Evolutionary conservation across 495 filamentous ascomycete genomes (phyloP), one percentile per base, ranked within the genome.

Genomic region (Xylaria castorea): DNA sequence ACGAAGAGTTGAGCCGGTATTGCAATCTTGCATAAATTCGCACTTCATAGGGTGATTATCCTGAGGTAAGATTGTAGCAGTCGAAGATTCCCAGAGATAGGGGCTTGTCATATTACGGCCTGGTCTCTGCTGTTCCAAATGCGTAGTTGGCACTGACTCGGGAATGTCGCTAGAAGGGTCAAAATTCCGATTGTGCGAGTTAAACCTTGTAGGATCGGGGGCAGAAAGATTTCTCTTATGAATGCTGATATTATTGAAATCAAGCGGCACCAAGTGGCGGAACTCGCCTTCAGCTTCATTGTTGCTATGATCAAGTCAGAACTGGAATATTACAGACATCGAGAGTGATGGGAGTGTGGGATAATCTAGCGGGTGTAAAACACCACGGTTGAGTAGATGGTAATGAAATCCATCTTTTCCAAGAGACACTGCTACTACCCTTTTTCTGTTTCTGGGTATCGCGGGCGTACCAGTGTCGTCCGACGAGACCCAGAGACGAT

Each of bases 1-100:
- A 44, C 94, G 88, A 25, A 83, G 81, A 9, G 80, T 81, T 16
- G 84, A 85, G 18, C 81, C 82, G 1, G 87, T 89, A n/a, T 84
- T 80, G 74, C 89, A 90, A 63, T 83, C 75, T 0, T 81, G 82
- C 78, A 83, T 77, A 63, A 83, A 84, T 5, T 50, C 20, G 66
- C 32, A 58, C 34, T 38, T 61, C 58, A 61, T 38, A 22, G 34
- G 58, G 7, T 60, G 55, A 1, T 38, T 32, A 2, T 40, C 58
- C 7, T 61, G 58, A 38, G 34, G 66, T 32, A 36, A 25, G 9
- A 38, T 9, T 12, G 58, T 12, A 9, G 34, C 20, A n/a, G 25
- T n/a, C 8, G 58, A 14, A 38, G 34, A 61, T 22, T 38, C 58
- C 58, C 30, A 61, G 58, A 38, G 58, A 7, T 64, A 18, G n/a